Evolutionary conservation across 345 rosid genomes (phyloP), one percentile per base, ranked within the genome.

Genomic region (Orychophragmus violaceus): DNA sequence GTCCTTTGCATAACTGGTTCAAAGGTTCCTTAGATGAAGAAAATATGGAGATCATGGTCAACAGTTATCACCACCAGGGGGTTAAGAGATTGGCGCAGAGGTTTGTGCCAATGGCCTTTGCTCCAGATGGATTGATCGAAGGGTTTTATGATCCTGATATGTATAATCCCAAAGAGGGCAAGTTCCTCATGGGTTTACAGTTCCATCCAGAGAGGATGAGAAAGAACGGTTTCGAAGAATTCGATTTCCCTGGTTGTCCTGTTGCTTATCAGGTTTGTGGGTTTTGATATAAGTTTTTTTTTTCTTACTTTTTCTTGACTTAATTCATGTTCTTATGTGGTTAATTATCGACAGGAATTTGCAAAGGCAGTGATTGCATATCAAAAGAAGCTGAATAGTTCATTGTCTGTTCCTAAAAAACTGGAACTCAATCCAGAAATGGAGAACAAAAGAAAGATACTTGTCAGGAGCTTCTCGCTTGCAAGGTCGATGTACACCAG

Each of bases 161-260:
- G 32, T 91, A 80, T 21, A 80, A 85, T 54, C 89, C 91, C 13
- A 82, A 80, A 35, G 86, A 86, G 54, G 97, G 97, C 12, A 88
- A 86, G 74, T 91, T 88, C 49, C 69, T 88, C 19, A 81, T 91
- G 86, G 97, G 97, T 10, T 80, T 91, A 14, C 97, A 91, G 63
- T 91, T 91, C 53, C 97, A 88, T 78, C 96, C 97, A 0, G 96
- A 91, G 75, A 65, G 96, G 59, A 91, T 88, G 96, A 76, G 94
- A 68, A 71, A 46, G 14, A 70, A 82, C 0, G 82, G 78, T 45
- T 49, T 81, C 0, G 87, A 86, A 2, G 82, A 84, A 52, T 86
- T 91, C 17, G 90, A 88, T 76, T 82, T 84, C 72, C 86, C 91
- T 0, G 97, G 97, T 13, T 91, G 97, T 74, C 87, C 90, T 6